Conservation (phyloP, 2,329 filamentous ascomycete genomes). For the Microdochium trichocladiopsis region DNA sequence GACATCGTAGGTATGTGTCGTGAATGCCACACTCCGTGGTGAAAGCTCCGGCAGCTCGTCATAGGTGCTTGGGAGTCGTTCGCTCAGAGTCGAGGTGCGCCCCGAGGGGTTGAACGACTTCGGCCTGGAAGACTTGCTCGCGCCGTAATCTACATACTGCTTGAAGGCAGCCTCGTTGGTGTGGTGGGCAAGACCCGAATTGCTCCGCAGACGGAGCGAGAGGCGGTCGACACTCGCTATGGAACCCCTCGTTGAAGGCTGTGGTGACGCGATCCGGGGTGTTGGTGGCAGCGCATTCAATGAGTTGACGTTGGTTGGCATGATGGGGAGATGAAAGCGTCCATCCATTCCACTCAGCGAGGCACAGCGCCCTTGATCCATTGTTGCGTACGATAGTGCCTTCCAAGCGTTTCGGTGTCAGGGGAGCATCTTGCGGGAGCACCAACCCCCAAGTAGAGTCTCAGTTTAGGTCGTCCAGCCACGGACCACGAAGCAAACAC, state of each 20-base stretch:
- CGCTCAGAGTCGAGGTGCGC: constrained; percentile 6
- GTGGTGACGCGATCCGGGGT: constrained; percentile 6
- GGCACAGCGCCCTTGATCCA: background rate
- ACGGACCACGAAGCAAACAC: too few relatives aligned
- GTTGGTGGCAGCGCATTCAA: constrained; percentile 3
- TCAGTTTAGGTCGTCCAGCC: too few relatives aligned
- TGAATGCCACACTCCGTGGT: constrained; percentile 3
- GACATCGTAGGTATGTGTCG: constrained; percentile 3
- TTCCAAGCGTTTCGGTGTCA: background rate
- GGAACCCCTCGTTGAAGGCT: background rate
- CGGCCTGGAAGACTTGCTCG: constrained; percentile 14
- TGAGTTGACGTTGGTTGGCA: constrained; percentile 4
- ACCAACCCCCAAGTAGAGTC: too few relatives aligned
- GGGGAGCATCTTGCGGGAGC: background rate
- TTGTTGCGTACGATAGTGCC: background rate
- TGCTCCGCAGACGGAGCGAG: constrained; percentile 29
- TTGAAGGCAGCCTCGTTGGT: constrained; percentile 34
- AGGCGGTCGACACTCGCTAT: constrained; percentile 13
- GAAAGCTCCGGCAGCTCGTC: background rate
- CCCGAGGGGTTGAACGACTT: constrained; percentile 1
- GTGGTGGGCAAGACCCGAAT: constrained; percentile 37
- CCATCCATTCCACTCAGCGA: constrained; percentile 2
- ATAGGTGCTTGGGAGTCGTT: background rate
- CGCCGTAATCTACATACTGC: constrained; percentile 38
- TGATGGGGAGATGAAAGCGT: constrained; percentile 3